A percentile compares a stretch with the other conserved stretches of the same genome.
phyloP scores from a whole-genome alignment of 163 green algal species.

The Volvox carteri region DNA sequence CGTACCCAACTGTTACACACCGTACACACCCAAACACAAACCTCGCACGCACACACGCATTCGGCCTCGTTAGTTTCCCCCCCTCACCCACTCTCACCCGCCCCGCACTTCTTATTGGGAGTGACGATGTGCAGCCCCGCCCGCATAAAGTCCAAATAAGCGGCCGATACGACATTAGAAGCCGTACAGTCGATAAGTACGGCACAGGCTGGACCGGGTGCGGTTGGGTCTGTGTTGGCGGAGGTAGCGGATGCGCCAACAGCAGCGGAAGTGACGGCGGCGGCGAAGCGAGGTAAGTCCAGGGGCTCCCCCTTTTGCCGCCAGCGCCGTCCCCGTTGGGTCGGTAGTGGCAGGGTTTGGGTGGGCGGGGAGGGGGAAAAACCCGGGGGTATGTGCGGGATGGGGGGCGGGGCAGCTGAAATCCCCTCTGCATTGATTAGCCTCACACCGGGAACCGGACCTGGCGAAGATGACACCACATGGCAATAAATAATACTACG shows the following conservation, averaged over 20 bases:
- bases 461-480: too few relatives aligned
- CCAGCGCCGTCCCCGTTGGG: too few relatives aligned
- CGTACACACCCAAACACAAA: neutral
- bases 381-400: too few relatives aligned
- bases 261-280: conserved; percentile 59
- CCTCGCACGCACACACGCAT: conserved; percentile 45
- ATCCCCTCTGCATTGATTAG: too few relatives aligned
- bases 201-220: conserved; percentile 7
- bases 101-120: conserved; percentile 94
- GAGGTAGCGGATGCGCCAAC: neutral
- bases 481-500: too few relatives aligned
- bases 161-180: conserved; percentile 63
- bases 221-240: neutral
- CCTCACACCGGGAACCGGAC: too few relatives aligned
- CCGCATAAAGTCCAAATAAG: conserved; percentile 71
- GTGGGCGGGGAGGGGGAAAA: neutral
- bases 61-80: neutral
- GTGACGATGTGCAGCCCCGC: conserved; percentile 90
- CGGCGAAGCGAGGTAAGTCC: conserved; percentile 65
- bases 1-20: neutral
- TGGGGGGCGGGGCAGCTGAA: too few relatives aligned
- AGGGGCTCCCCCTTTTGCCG: conserved; percentile 67
- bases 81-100: conserved; percentile 46
- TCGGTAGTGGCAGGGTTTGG: neutral
- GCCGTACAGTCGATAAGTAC: conserved; percentile 86